Conservation (phyloP, 768 basidiomycete species). For the Mycena metata region DNA sequence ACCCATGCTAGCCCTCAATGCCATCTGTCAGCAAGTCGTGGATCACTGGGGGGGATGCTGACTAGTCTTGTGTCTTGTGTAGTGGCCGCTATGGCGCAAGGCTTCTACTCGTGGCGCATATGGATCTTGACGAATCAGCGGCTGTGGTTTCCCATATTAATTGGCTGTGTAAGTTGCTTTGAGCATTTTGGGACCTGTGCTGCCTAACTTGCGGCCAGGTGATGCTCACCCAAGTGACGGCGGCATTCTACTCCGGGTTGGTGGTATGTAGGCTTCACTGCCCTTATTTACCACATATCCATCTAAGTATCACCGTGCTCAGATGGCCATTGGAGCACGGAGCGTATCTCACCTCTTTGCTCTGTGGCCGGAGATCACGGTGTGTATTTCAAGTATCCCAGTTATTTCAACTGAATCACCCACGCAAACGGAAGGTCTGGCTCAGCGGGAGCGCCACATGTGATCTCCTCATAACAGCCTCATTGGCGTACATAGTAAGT, state of each 20-base stretch:
- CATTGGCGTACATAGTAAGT: constrained; percentile 37
- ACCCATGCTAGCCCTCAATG: constrained; percentile 18
- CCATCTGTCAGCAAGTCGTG: constrained; percentile 19
- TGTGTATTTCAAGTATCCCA: neutral
- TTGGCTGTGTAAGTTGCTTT: constrained; percentile 24
- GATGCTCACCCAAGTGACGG: constrained; percentile 23
- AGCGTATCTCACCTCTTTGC: neutral
- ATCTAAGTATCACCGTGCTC: constrained; percentile 8
- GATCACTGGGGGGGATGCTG: neutral
- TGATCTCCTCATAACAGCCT: constrained; percentile 44
- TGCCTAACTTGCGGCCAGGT: constrained; percentile 20
- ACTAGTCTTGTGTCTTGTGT: neutral
- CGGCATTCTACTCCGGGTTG: constrained; percentile 20
- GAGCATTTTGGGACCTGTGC: constrained; percentile 1
- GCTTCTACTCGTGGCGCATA: constrained; percentile 39
- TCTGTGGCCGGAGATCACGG: constrained; percentile 21
- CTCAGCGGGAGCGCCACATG: constrained; percentile 28
- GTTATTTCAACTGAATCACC: neutral
- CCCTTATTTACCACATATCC: constrained; percentile 1
- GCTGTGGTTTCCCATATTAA: constrained; percentile 29
- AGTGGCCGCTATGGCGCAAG: constrained; percentile 38
- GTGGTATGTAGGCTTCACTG: neutral
- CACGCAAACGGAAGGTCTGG: constrained; percentile 29
- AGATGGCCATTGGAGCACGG: constrained; percentile 3
- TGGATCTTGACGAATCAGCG: constrained; percentile 26